Base-by-base conservation (phyloP, 1,139 yeast genomes). In the Scheffersomyces segobiensis region DNA sequence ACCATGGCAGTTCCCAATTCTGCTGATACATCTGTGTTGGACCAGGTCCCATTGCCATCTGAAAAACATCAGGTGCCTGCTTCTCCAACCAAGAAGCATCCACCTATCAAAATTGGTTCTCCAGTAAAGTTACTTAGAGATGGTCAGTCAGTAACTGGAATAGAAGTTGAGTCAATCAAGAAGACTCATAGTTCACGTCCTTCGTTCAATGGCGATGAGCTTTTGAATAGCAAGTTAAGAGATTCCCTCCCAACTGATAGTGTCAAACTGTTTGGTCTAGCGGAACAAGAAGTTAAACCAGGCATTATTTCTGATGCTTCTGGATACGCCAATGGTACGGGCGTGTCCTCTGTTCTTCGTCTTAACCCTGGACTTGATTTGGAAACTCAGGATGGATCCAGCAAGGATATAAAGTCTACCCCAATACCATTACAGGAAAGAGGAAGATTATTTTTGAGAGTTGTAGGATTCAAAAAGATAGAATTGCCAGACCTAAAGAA, bases 371-470 rank as follows among this genome's bases (percentile, higher is more conserved):
- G 51, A 4, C 49, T 26, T 7, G 21, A 50, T 26, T 32, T 18
- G n/a, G 18, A 21, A 4, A 46, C 49, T 3, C 50, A 19, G 46
- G 24, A 52, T 5, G 57, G 19, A 18, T 48, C 54, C 50, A 53
- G 55, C 52, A 59, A 53, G 10, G 60, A 54, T 8, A 53, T 55
- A n/a, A 55, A 54, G 8, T 50, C 55, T 14, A 53, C 19, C 1
- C 55, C 58, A 10, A 52, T 56, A 19, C 42, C 42, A 10, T 51
- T 53, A 46, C 59, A 63, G n/a, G 97, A 91, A 70, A 76, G 85
- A 59, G 98, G 98, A 3, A 81, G 92, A 52, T 73, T 93, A 42
- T 93, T 91, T 73, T 78, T 93, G 53, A 80, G 88, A 57, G 80
- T 93, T 24, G 78, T 87, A 57, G 86, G 87, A 0, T 71, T 92